These are phyloP conservation scores for Paradendryphiella salina DNA, from an alignment of 2,329 filamentous ascomycete genomes.

Conservation along the genomic window DNA sequence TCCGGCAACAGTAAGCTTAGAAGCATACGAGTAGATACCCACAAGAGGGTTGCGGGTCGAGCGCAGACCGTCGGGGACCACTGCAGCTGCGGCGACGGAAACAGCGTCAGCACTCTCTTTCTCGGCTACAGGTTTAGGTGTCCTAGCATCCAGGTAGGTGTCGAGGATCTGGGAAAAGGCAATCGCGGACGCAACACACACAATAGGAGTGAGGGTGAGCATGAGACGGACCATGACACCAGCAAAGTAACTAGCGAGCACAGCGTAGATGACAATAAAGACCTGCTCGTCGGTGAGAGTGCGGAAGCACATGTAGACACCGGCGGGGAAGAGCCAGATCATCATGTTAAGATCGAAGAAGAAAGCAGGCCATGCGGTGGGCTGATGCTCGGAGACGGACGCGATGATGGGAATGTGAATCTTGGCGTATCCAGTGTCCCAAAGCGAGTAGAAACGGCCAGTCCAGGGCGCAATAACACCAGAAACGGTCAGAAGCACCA, in stretches of 20 bases:
- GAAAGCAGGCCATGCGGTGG: slow-evolving; percentile 97
- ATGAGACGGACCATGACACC: slow-evolving; percentile 99
- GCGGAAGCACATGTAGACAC: slow-evolving; percentile 97
- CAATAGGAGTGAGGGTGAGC: slow-evolving; percentile 94
- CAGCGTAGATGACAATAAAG: slow-evolving; percentile 95
- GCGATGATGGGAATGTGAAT: slow-evolving; percentile 99
- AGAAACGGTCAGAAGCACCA: slow-evolving; percentile 80
- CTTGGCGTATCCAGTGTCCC: slow-evolving; percentile 98
- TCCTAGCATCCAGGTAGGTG: slow-evolving; percentile 72
- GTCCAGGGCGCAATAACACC: slow-evolving; percentile 97
- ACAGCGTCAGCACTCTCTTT: slow-evolving; percentile 36
- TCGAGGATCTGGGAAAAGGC: slow-evolving; percentile 87
- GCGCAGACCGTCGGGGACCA: slow-evolving; percentile 62
- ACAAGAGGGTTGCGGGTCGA: slow-evolving; percentile 73
- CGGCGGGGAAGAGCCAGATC: slow-evolving; percentile 98
- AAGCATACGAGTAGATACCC: slow-evolving; percentile 79
- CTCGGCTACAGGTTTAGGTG: slow-evolving; percentile 58
- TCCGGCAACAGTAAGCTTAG: slow-evolving; percentile 76
- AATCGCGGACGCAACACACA: slow-evolving; percentile 91
- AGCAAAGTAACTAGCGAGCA: slow-evolving; percentile 96
- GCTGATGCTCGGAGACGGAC: slow-evolving; percentile 99
- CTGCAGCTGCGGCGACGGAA: slow-evolving; percentile 55
- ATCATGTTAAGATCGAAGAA: slow-evolving; percentile 98
- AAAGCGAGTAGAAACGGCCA: slow-evolving; percentile 97
- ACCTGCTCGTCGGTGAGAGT: slow-evolving; percentile 94